Percentiles rank a stretch among this genome's conserved stretches.
Evolutionary conservation across 2,329 filamentous ascomycete genomes (phyloP).

Genomic region (Alternaria sp.): DNA sequence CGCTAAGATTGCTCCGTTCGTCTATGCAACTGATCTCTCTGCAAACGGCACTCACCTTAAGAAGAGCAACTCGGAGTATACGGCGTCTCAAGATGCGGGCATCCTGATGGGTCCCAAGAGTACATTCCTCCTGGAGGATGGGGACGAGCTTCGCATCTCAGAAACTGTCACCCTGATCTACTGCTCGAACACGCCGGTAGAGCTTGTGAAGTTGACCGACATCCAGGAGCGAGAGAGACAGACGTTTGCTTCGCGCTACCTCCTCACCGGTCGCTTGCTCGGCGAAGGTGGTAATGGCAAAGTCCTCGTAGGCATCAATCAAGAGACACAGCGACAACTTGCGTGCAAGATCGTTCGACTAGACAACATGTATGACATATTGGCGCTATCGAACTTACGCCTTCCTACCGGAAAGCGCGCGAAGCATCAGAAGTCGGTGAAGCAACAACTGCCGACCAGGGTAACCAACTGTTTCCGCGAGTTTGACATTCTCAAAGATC

Average conservation of each 20-base stretch:
- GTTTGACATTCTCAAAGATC: slow-evolving; percentile 57
- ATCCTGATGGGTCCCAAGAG: slow-evolving; percentile 42
- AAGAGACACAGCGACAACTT: slow-evolving; percentile 62
- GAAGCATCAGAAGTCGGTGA: not conserved
- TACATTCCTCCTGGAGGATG: slow-evolving; percentile 52
- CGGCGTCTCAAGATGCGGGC: slow-evolving; percentile 29
- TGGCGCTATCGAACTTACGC: slow-evolving; percentile 9
- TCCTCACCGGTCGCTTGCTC: slow-evolving; percentile 58
- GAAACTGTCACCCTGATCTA: slow-evolving; percentile 37
- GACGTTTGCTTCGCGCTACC: slow-evolving; percentile 56
- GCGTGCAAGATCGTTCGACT: slow-evolving; percentile 72
- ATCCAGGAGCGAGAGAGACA: slow-evolving; percentile 47
- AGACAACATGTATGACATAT: slow-evolving; percentile 26
- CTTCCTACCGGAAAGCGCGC: slow-evolving; percentile 1
- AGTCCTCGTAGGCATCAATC: slow-evolving; percentile 63
- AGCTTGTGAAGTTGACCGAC: slow-evolving; percentile 20
- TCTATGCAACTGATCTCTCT: slow-evolving; percentile 56
- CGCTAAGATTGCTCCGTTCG: slow-evolving; percentile 50
- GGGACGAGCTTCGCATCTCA: slow-evolving; percentile 50
- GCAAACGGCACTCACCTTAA: slow-evolving; percentile 51
- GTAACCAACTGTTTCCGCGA: slow-evolving; percentile 47
- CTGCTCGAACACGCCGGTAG: slow-evolving; percentile 7
- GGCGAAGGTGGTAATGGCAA: slow-evolving; percentile 61
- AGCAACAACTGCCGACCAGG: slow-evolving; percentile 30
- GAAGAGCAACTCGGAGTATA: slow-evolving; percentile 31